Conservation (phyloP, 2,329 filamentous ascomycete species). For the Diaporthe capsici region DNA sequence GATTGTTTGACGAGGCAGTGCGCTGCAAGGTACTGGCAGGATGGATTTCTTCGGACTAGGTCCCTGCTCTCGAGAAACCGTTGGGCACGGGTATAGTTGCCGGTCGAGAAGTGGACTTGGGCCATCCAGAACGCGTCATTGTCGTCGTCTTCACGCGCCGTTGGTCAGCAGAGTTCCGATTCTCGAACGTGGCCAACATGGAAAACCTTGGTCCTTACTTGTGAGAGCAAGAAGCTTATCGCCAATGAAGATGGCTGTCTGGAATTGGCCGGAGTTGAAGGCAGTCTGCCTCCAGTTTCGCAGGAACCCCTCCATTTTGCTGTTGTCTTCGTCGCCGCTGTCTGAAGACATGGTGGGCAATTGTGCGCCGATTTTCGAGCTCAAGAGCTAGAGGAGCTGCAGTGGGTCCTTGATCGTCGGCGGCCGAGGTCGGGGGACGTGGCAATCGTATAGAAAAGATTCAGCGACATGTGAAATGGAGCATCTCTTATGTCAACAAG, state of each 20-base stretch:
- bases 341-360: conserved; percentile 41
- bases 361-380: conserved; percentile 4
- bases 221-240: conserved; percentile 97
- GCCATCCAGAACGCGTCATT: conserved; percentile 97
- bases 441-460: conserved; percentile 2
- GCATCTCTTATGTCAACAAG: conserved; percentile 2
- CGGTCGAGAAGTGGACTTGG: conserved; percentile 96
- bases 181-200: background rate
- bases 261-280: conserved; percentile 95
- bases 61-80: conserved; percentile 88
- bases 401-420: conserved; percentile 14
- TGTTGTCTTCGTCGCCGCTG: conserved; percentile 39
- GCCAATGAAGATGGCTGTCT: conserved; percentile 95
- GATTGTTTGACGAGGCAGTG: conserved; percentile 95
- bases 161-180: conserved; percentile 34
- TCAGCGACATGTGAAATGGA: background rate
- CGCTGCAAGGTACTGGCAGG: conserved; percentile 92
- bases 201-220: conserved; percentile 69
- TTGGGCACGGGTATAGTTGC: conserved; percentile 93
- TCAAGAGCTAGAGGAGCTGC: conserved; percentile 10
- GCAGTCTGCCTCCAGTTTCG: conserved; percentile 96
- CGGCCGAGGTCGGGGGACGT: conserved; percentile 12
- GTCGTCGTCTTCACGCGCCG: conserved; percentile 78
- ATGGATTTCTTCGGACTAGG: conserved; percentile 83
- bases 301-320: conserved; percentile 88